Evolutionary conservation across 2,329 filamentous ascomycete genomes (phyloP), one percentile per base, ranked within the genome.

Genomic region (Fusarium brevicatenulatum): DNA sequence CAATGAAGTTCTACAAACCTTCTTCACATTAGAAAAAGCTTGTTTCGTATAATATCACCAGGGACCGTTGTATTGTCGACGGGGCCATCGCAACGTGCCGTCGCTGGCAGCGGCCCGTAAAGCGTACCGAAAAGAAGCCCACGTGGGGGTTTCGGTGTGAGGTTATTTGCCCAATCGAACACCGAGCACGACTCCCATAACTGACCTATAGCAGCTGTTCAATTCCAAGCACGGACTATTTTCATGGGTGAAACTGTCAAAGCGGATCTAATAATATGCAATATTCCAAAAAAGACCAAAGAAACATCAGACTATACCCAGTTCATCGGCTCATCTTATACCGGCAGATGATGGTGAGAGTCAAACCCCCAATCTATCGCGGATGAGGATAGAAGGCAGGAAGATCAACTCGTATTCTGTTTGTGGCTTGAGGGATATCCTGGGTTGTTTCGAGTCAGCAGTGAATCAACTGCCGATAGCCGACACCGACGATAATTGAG

Each of bases 191-290:
- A 56, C 12, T 9, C 12, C 5, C 4, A 11, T 2, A 4, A 39
- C n/a, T 13, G 19, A 4, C 19, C 23, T 37, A 30, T 23, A 19
- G 7, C 2, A 6, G 11, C 5, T 2, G 3, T 11, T 9, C 15
- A 23, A 15, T 30, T 2, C 4, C 9, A 19, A 4, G 19, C 25
- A 30, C 19, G 15, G 23, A 58, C 16, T 11, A 15, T 9, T 8
- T 34, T 6, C 1, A 19, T 21, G 12, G 16, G 10, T 32, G 16
- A 18, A 18, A 37, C 16, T 37, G 13, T 15, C 6, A 23, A 19
- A 30, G 54, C 9, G 39, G 54, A 11, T 28, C 54, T 5, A 15
- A 4, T 10, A 13, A 21, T 21, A 36, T 52, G 21, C 21, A 21
- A 15, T 7, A 2, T 25, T 19, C 32, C 32, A 30, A 39, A 30